phyloP scores from a whole-genome alignment of 2,329 filamentous ascomycete species.

The Ophiognomonia clavigignenti-juglandacearum region DNA sequence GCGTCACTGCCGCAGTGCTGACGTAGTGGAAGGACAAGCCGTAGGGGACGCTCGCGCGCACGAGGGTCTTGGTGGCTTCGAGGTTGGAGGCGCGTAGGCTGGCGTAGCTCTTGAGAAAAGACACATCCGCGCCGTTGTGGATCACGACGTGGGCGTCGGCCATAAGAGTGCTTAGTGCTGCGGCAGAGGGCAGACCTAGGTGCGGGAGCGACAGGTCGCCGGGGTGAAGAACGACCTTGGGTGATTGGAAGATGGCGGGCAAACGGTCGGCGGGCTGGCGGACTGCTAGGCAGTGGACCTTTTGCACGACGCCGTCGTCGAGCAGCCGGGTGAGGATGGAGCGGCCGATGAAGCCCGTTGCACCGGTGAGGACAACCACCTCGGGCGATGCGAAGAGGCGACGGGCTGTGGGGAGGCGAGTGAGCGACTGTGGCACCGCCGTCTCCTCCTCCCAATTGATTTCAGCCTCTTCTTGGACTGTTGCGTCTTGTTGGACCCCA shows the following conservation, averaged over 20 bases:
- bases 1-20: conserved; percentile 21
- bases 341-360: conserved; percentile 34
- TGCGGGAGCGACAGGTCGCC: conserved; percentile 24
- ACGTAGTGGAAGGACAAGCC: conserved; percentile 32
- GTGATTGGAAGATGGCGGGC: not conserved
- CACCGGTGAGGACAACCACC: conserved; percentile 29
- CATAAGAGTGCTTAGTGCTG: conserved; percentile 10
- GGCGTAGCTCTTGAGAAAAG: conserved; percentile 28
- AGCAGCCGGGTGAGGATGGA: conserved; percentile 33
- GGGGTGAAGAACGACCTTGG: conserved; percentile 14
- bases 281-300: conserved; percentile 40
- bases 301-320: conserved; percentile 22
- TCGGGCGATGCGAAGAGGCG: not conserved
- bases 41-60: conserved; percentile 17
- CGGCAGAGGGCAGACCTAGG: conserved; percentile 20
- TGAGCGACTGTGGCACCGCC: too few relatives aligned
- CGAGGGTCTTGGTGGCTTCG: conserved; percentile 24
- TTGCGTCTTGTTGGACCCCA: too few relatives aligned
- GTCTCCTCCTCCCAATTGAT: too few relatives aligned
- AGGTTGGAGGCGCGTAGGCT: conserved; percentile 26
- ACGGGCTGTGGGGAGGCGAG: too few relatives aligned
- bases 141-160: conserved; percentile 33
- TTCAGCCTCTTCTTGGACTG: too few relatives aligned
- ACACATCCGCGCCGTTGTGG: conserved; percentile 37
- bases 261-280: too few relatives aligned